Conservation (phyloP, 73 alveolate genomes). For the Tetrahymena elliotti region DNA sequence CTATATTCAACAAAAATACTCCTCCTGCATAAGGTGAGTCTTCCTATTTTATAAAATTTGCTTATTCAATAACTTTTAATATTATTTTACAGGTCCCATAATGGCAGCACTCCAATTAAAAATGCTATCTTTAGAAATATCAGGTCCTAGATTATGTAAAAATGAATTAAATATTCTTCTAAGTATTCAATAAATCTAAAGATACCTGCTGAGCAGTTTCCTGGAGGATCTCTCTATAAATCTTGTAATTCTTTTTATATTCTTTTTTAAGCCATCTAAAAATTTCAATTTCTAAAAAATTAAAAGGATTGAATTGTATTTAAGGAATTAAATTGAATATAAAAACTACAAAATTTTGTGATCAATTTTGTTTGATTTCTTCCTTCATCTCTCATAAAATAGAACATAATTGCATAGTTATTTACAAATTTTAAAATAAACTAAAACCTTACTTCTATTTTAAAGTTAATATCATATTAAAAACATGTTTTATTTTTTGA, state of each 20-base stretch:
- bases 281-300: background rate
- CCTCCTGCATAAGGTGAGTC: conserved; percentile 75
- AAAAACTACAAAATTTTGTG: background rate
- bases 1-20: conserved; percentile 57
- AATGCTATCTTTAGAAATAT: background rate
- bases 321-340: background rate
- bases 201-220: conserved; percentile 79
- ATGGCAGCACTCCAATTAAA: conserved; percentile 69
- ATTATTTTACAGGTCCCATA: conserved; percentile 62
- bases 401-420: background rate
- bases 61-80: background rate
- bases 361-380: too few species aligned
- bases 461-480: too few species aligned
- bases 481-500: too few species aligned
- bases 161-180: background rate
- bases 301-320: background rate
- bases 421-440: too few species aligned
- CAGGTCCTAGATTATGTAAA: background rate
- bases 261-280: conserved; percentile 62
- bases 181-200: conserved; percentile 43
- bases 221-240: conserved; percentile 75
- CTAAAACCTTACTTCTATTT: background rate
- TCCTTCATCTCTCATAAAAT: background rate
- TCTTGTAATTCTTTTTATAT: conserved; percentile 73
- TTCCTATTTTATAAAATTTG: conserved; percentile 28